Base-by-base conservation (phyloP, 306 rosid species). In the Dryas octopetala region DNA sequence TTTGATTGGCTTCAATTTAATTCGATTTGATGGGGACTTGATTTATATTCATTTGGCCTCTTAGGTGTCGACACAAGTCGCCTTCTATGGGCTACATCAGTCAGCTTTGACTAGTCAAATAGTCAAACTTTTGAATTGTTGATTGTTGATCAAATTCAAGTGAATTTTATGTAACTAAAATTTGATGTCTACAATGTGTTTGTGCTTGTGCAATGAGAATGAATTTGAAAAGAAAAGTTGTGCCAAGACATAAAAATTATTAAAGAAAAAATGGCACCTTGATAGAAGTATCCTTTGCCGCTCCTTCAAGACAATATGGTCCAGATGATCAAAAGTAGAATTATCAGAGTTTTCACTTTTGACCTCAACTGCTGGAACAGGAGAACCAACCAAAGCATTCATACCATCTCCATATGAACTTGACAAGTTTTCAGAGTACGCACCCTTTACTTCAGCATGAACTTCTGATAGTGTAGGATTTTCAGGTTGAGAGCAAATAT, bases 201-300 rank as follows among this genome's bases (percentile, higher is more conserved):
- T n/a, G 40, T 53, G 52, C 43, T 40, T 54, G 28, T 51, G 60
- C 3, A 14, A 17, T 28, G 61, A 49, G 3, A 13, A 38, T 51
- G 46, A 45, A 9, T 68, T 60, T 38, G 2, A n/a, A 17, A 62
- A 51, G 19, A 11, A 9, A 54, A 12, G 26, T 23, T 47, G 41
- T 23, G 63, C 38, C 60, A 60, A 57, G 68, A 8, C 28, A 13
- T 5, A 50, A 60, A 53, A 57, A 73, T 40, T 70, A 76, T 70
- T 68, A 44, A 65, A 49, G 62, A 76, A 74, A 61, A 74, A 72
- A 77, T 14, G 64, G 76, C 81, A 91, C 98, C 95, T 86, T 58
- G 87, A 80, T 59, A 84, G 86, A 41, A 91, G 88, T 85, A 89
- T 85, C 84, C 82, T 88, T 75, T 58, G 84, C 66, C 98, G 85